A percentile compares a stretch with the other conserved stretches of the same genome.
Conservation (phyloP, 1,284 basidiomycete genomes). For the Wolfiporia cocos region DNA sequence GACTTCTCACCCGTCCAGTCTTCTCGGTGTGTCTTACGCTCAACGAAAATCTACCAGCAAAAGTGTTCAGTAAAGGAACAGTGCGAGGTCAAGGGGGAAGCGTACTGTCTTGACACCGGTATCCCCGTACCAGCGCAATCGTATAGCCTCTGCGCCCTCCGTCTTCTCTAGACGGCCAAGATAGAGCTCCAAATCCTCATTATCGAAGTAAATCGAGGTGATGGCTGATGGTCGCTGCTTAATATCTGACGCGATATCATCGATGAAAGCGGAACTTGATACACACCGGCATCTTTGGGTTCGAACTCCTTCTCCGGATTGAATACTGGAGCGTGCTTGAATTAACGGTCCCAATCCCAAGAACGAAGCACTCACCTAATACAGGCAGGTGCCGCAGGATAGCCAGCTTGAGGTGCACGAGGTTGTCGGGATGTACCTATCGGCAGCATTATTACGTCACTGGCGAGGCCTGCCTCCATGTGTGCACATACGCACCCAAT, state of each 20-base stretch:
- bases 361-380: conserved; percentile 49
- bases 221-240: too few relatives aligned
- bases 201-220: conserved; percentile 90
- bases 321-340: conserved; percentile 58
- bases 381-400: conserved; percentile 93
- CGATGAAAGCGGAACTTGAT: too few relatives aligned
- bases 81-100: not conserved
- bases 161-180: conserved; percentile 97
- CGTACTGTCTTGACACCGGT: conserved; percentile 72
- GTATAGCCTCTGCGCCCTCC: conserved; percentile 95
- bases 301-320: conserved; percentile 95
- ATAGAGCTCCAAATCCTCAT: conserved; percentile 96
- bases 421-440: conserved; percentile 89
- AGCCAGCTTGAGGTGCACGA: conserved; percentile 93
- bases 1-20: conserved; percentile 99
- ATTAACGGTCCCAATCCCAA: not conserved
- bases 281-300: conserved; percentile 75
- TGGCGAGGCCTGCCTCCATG: not conserved
- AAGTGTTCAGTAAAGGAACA: conserved; percentile 1
- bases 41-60: conserved; percentile 80
- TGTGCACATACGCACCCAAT: conserved; percentile 69
- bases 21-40: conserved; percentile 98
- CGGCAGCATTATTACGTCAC: not conserved
- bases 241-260: too few relatives aligned
- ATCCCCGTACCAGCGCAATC: conserved; percentile 98